Percentiles rank a stretch among this genome's conserved stretches.
These are phyloP conservation scores for Dryadomyces quercivorus DNA, from an alignment of 2,329 filamentous ascomycete genomes.

Conservation along the genomic window DNA sequence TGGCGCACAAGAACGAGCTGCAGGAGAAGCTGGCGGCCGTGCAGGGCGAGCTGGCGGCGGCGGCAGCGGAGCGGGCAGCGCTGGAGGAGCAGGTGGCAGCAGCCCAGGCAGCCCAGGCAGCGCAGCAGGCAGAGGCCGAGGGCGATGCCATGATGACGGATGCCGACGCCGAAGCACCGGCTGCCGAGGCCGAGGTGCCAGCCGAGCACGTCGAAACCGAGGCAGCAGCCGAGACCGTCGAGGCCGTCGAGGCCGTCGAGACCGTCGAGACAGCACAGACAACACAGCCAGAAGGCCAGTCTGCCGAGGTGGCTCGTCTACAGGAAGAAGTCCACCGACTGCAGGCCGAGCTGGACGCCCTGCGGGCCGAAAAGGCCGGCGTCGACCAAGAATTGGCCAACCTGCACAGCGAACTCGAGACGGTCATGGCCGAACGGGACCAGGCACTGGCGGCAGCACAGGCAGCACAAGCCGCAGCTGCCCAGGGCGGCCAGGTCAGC, in stretches of 20 bases:
- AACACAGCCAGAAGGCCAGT: too few relatives aligned
- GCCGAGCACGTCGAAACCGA: too few relatives aligned
- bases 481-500: background rate
- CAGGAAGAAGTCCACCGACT: conserved; percentile 36
- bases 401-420: conserved; percentile 46
- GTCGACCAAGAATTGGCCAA: conserved; percentile 51
- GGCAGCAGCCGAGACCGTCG: too few relatives aligned
- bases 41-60: conserved; percentile 42
- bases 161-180: too few relatives aligned
- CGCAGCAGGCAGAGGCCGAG: too few relatives aligned
- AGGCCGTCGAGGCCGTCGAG: conserved; percentile 15
- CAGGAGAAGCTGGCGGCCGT: conserved; percentile 35
- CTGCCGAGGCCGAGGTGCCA: too few relatives aligned
- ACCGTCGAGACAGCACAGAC: conserved; percentile 14
- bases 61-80: conserved; percentile 23
- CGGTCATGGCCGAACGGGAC: background rate
- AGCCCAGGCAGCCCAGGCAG: conserved; percentile 8
- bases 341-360: conserved; percentile 51
- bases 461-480: background rate
- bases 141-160: too few relatives aligned
- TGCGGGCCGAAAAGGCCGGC: conserved; percentile 54
- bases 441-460: background rate
- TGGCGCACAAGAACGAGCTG: conserved; percentile 39
- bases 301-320: conserved; percentile 28
- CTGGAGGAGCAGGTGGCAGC: conserved; percentile 5